Percentiles rank a stretch among this genome's conserved stretches.
phyloP scores from a whole-genome alignment of 2,329 filamentous ascomycete species.

The Canariomyces notabilis region DNA sequence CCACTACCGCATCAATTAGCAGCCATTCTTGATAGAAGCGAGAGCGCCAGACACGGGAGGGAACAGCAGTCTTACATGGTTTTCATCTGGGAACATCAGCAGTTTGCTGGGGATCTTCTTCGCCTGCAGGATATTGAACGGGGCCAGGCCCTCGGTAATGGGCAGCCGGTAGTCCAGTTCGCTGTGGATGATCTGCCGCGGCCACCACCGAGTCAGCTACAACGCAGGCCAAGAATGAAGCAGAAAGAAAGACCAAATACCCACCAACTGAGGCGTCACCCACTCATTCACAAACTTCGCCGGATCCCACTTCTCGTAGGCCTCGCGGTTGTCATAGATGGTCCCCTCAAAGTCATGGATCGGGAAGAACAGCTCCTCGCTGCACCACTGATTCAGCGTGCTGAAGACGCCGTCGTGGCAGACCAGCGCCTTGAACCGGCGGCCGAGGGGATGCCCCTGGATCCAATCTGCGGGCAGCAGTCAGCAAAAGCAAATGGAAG shows the following conservation, averaged over 20 bases:
- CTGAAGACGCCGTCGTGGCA: conserved; percentile 85
- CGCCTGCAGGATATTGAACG: conserved; percentile 81
- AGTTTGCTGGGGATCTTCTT: conserved; percentile 71
- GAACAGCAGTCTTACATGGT: conserved; percentile 46
- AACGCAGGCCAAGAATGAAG: not conserved
- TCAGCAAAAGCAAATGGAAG: not conserved
- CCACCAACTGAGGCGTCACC: conserved; percentile 78
- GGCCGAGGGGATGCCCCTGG: conserved; percentile 76
- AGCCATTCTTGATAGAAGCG: too few relatives aligned
- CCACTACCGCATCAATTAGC: conserved; percentile 49
- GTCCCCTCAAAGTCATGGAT: conserved; percentile 62
- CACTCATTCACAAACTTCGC: conserved; percentile 61
- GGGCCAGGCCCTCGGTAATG: conserved; percentile 75
- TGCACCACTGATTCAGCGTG: conserved; percentile 58
- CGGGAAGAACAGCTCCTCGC: conserved; percentile 67
- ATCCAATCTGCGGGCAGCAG: conserved; percentile 61
- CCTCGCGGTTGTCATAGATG: conserved; percentile 56
- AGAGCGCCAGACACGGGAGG: conserved; percentile 62
- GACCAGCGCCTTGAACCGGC: conserved; percentile 81
- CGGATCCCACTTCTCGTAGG: conserved; percentile 67
- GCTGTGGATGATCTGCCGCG: conserved; percentile 62
- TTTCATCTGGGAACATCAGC: conserved; percentile 74
- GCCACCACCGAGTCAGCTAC: not conserved
- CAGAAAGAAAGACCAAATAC: conserved; percentile 17
- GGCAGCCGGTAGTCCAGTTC: conserved; percentile 86